Percentiles rank a stretch among this genome's conserved stretches.
phyloP scores from a whole-genome alignment of 2,329 filamentous ascomycete genomes.

The Cercospora sp. region DNA sequence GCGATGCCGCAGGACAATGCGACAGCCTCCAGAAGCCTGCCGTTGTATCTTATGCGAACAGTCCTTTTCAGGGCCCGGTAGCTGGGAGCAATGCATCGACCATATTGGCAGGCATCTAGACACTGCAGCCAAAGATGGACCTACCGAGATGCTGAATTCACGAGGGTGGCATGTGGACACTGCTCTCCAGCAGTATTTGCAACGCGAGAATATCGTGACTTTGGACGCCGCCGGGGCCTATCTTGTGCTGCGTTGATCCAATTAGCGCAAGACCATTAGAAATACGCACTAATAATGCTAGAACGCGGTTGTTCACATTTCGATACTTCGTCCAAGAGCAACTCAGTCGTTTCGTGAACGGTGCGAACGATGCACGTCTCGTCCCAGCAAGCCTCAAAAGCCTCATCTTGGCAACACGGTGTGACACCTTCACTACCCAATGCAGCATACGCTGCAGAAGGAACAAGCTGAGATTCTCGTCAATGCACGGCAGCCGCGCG shows the following conservation, averaged over 20 bases:
- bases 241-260: background rate
- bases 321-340: no score
- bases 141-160: constrained; percentile 27
- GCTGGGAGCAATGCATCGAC: constrained; percentile 84
- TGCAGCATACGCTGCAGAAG: background rate
- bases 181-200: constrained; percentile 43
- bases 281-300: no score
- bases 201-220: constrained; percentile 34
- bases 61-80: constrained; percentile 61
- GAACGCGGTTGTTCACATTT: no score
- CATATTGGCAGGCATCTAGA: constrained; percentile 83
- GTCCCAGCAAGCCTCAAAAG: background rate
- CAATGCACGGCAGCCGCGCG: background rate
- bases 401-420: background rate
- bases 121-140: constrained; percentile 46
- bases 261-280: background rate
- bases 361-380: background rate
- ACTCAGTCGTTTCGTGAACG: background rate
- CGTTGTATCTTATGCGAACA: constrained; percentile 65
- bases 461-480: background rate
- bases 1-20: constrained; percentile 61
- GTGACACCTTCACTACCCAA: background rate
- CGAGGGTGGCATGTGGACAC: constrained; percentile 9
- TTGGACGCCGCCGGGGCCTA: background rate
- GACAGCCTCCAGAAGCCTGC: constrained; percentile 61